Evolutionary conservation across 2,329 filamentous ascomycete genomes (phyloP).

Genomic region (Nigrospora sphaerica): DNA sequence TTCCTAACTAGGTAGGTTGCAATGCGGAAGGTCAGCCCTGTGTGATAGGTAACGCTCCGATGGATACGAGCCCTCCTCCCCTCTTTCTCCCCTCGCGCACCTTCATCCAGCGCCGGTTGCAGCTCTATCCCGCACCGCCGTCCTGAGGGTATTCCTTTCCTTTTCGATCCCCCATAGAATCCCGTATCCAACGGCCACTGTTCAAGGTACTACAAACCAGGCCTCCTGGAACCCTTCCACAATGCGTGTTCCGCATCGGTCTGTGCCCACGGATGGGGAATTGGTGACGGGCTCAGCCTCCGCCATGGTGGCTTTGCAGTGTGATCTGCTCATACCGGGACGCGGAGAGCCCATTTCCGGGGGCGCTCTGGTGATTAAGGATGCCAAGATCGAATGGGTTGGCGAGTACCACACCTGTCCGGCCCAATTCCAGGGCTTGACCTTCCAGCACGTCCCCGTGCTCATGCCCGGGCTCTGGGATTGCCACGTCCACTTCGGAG

Average conservation of each 20-base stretch:
- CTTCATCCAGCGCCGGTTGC: no score
- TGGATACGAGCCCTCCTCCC: no score
- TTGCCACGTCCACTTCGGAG: conserved; percentile 40
- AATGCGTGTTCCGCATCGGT: not conserved
- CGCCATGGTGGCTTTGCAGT: conserved; percentile 10
- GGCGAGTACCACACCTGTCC: conserved; percentile 23
- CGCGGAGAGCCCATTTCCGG: conserved; percentile 31
- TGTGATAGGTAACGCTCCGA: no score
- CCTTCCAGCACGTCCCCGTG: conserved; percentile 27
- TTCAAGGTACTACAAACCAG: no score
- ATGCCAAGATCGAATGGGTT: conserved; percentile 31
- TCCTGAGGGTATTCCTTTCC: no score
- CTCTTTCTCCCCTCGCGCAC: no score
- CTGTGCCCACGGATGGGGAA: not conserved
- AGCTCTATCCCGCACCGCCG: no score
- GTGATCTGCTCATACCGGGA: conserved; percentile 39
- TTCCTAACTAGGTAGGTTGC: no score
- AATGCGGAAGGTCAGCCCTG: no score
- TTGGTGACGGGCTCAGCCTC: not conserved
- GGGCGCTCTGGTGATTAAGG: conserved; percentile 29
- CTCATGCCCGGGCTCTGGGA: conserved; percentile 48
- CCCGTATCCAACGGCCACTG: no score
- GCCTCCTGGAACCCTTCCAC: not conserved
- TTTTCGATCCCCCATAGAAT: no score
- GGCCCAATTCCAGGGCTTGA: conserved; percentile 19